A percentile compares a stretch with the other conserved stretches of the same genome.
phyloP scores from a whole-genome alignment of 345 rosid species.

The Gossypium sturtianum region DNA sequence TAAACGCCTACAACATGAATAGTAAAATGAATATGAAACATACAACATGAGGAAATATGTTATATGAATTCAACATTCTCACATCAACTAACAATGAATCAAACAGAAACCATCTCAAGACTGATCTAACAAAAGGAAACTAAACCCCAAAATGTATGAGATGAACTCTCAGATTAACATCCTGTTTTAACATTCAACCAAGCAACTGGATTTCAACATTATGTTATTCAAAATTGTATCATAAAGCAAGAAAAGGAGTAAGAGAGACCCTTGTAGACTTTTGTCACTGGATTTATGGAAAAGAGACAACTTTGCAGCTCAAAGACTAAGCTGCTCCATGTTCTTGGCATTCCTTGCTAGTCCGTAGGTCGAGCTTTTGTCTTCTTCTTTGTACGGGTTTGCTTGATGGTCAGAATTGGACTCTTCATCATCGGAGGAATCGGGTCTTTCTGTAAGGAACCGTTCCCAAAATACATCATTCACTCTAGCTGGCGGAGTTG shows the following conservation, averaged over 20 bases:
- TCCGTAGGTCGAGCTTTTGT: neutral
- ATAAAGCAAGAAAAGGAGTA: neutral
- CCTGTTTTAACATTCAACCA: neutral
- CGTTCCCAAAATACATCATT: slow-evolving; percentile 97
- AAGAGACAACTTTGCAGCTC: slow-evolving; percentile 18
- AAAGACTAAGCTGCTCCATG: slow-evolving; percentile 65
- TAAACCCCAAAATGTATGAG: neutral
- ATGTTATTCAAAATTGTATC: neutral
- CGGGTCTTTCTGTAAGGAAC: slow-evolving; percentile 88
- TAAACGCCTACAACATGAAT: no score
- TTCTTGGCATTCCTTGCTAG: slow-evolving; percentile 45
- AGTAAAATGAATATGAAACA: no score
- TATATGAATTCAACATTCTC: no score
- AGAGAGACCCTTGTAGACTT: slow-evolving; percentile 10
- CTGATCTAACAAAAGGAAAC: no score
- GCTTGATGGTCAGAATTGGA: slow-evolving; percentile 62
- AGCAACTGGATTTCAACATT: neutral
- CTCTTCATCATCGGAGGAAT: slow-evolving; percentile 74
- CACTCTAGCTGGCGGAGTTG: slow-evolving; percentile 53
- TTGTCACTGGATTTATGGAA: neutral
- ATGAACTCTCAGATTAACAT: neutral
- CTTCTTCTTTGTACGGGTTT: slow-evolving; percentile 19
- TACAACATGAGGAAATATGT: no score
- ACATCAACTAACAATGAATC: no score
- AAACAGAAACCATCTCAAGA: no score